Evolutionary conservation across 177 flowering plant species (phyloP).

Genomic region (Tripterygium wilfordii): DNA sequence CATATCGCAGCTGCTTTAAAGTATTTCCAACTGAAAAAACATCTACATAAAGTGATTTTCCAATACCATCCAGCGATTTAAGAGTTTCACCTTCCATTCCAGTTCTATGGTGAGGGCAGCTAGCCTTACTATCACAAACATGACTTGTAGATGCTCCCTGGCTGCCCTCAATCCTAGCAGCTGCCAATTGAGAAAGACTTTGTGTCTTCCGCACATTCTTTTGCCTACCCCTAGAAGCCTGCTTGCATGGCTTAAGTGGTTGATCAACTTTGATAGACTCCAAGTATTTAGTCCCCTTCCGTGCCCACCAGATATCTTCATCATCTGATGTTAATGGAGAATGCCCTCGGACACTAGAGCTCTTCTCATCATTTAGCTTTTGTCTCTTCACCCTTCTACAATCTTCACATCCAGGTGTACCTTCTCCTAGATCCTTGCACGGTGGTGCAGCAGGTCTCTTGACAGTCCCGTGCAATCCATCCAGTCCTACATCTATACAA

Average conservation of each 20-base stretch:
- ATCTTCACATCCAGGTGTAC: constrained; percentile 88
- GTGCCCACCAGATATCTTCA: constrained; percentile 88
- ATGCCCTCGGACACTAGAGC: constrained; percentile 31
- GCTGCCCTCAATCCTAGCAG: constrained; percentile 92
- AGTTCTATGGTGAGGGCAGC: constrained; percentile 74
- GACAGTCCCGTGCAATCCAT: constrained; percentile 50
- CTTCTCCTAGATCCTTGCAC: constrained; percentile 42
- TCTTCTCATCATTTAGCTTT: constrained; percentile 62
- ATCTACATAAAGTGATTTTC: constrained; percentile 29
- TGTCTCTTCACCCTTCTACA: constrained; percentile 76
- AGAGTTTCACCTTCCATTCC: constrained; percentile 55
- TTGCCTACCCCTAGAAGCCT: constrained; percentile 66
- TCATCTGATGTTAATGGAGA: constrained; percentile 59
- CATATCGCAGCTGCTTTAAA: constrained; percentile 54
- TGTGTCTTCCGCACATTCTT: constrained; percentile 81
- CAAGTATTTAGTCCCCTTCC: constrained; percentile 55
- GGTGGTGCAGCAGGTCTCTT: constrained; percentile 45
- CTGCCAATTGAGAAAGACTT: constrained; percentile 85
- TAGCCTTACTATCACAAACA: constrained; percentile 72
- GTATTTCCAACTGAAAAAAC: constrained; percentile 67
- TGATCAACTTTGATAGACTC: constrained; percentile 67
- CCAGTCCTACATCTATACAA: constrained; percentile 33
- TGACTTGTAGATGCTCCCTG: constrained; percentile 99
- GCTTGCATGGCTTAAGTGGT: constrained; percentile 66
- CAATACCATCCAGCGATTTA: constrained; percentile 37